A percentile compares a stretch with the other conserved stretches of the same genome.
phyloP scores from a whole-genome alignment of 768 basidiomycete species.

The Pluteus cervinus region DNA sequence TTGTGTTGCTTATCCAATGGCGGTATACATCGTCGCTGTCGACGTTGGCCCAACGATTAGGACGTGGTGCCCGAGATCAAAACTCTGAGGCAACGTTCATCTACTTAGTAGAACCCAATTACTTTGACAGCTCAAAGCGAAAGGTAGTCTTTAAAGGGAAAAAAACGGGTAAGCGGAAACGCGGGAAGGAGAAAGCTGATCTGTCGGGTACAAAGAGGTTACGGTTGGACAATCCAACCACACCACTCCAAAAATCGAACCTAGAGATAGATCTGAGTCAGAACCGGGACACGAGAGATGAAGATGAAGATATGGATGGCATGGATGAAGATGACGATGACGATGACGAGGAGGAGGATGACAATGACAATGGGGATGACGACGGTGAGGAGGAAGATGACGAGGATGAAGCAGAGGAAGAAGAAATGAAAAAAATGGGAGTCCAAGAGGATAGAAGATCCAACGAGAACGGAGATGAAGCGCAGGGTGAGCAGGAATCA shows the following conservation, averaged over 20 bases:
- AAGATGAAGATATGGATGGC: no score
- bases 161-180: background rate
- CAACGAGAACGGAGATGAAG: no score
- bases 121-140: background rate
- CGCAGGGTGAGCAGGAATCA: no score
- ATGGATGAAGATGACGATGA: no score
- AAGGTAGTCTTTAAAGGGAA: slow-evolving; percentile 1
- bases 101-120: slow-evolving; percentile 11
- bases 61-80: slow-evolving; percentile 17
- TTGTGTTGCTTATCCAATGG: slow-evolving; percentile 29
- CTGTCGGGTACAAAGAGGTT: background rate
- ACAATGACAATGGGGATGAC: background rate
- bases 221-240: no score
- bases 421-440: background rate
- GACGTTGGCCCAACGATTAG: slow-evolving; percentile 27
- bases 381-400: background rate
- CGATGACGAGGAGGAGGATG: no score
- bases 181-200: background rate
- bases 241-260: no score
- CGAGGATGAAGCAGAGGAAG: background rate
- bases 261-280: no score
- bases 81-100: slow-evolving; percentile 12
- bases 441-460: no score
- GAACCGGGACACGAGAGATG: no score
- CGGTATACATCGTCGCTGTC: slow-evolving; percentile 15